Base-by-base conservation (phyloP, 768 basidiomycete species). In the Agaricus blazei region DNA sequence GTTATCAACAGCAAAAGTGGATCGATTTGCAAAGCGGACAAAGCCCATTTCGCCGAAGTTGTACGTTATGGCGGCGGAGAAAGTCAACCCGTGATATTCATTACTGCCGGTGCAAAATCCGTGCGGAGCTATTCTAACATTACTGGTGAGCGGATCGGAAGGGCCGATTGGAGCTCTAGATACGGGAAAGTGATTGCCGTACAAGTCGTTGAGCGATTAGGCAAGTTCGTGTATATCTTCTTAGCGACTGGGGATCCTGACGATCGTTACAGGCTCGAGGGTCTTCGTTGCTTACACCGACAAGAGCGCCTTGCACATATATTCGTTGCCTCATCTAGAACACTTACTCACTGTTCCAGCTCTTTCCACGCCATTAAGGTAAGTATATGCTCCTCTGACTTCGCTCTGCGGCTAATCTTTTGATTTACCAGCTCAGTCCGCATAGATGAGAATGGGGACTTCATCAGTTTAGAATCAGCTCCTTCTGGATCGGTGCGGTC, bases 241-340 rank as follows among this genome's bases (percentile, higher is more conserved):
- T 52, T 36, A 9, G 26, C 60, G 44, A 56, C 12, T 58, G 47
- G 53, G 8, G n/a, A 19, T 45, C 15, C 52, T 41, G 34, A 19
- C 24, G 27, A 37, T 12, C 7, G n/a, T 40, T 48, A 24, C 48
- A 81, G 78, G 76, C 36, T 77, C 77, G 47, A 78, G 72, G 61
- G 82, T 78, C 2, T 69, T 88, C 27, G 77, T 83, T 19, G 78
- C 80, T 24, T 75, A 83, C 58, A 84, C 81, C 0, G 79, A 80
- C 59, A 70, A 64, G 49, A 69, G 75, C 11, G 72, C 79, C 36
- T 75, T 67, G 2, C 68, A 82, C 5, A 71, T 81, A 4, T 87
- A 86, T 68, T 83, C 87, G 2, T 69, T 89, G 28, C 87, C 87
- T 27, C 70, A 75, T 61, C 73, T 89, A 37, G 83, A 88, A 63